Base-by-base conservation (phyloP, 306 rosid species). In the Sicyos baderoa region DNA sequence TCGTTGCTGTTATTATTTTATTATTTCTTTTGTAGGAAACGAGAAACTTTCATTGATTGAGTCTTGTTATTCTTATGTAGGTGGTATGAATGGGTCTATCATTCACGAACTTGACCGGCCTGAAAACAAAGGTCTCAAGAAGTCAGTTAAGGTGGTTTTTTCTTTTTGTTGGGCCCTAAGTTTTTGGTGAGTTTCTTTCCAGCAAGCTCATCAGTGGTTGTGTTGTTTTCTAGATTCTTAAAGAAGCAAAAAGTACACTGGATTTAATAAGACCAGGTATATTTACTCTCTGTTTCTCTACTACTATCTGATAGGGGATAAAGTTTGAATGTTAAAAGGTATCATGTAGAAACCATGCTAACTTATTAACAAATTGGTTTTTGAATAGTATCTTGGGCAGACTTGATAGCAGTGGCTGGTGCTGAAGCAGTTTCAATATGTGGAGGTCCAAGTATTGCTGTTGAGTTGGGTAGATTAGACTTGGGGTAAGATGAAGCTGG, bases 21-120 rank as follows among this genome's bases (percentile, higher is more conserved):
- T 25, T 25, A 25, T 25, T 32, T 32, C 4, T 32, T 32, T 32
- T 32, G 1, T 35, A 35, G 42, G 42, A 35, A 35, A 35, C 42
- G 8, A 6, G 42, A 6, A 35, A 35, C 42, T 35, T 35, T 35
- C 35, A 29, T 29, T 29, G 4, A 29, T 29, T 0, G 22, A 29
- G 37, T 23, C 53, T 4, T 57, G 74, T 54, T 74, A 68, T 74
- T 56, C 55, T 72, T 61, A 21, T 81, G 80, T 84, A 90, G 99
- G 99, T 78, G 99, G 99, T 35, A 93, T 88, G 99, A 90, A 93
- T 75, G 97, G 99, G 76, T 90, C 97, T 64, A 62, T 93, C 32
- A 68, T 86, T 69, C 82, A 82, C 17, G 99, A 93, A 81, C 96
- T 93, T 78, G 90, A 80, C 77, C 88, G 97, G 82, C 90, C 85